Evolutionary conservation across 495 filamentous ascomycete species (phyloP).

Genomic region (Astrocystis sublimbata): DNA sequence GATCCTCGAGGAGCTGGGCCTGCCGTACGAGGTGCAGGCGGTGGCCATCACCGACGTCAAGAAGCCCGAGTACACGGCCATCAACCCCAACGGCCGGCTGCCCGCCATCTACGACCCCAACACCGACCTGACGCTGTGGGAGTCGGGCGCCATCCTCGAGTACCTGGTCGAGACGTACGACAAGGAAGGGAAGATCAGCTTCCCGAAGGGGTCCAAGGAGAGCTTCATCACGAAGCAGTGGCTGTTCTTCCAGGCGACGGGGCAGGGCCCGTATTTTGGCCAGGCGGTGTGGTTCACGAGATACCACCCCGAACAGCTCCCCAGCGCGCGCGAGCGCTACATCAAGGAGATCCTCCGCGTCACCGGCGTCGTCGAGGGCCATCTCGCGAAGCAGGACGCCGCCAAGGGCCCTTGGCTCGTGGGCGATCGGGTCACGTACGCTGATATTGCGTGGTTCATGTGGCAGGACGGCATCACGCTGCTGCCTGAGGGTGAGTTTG

Average conservation of each 20-base stretch:
- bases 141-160: constrained; percentile 70
- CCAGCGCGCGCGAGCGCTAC: constrained; percentile 60
- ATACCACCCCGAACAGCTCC: constrained; percentile 59
- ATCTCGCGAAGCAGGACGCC: constrained; percentile 42
- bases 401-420: constrained; percentile 57
- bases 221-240: constrained; percentile 61
- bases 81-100: constrained; percentile 75
- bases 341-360: constrained; percentile 61
- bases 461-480: constrained; percentile 45
- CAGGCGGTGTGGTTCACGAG: constrained; percentile 50
- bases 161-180: constrained; percentile 76
- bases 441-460: constrained; percentile 57
- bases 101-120: constrained; percentile 67
- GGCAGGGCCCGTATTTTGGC: constrained; percentile 72
- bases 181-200: constrained; percentile 59
- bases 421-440: constrained; percentile 56
- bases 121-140: constrained; percentile 64
- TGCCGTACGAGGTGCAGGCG: constrained; percentile 53
- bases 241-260: constrained; percentile 65
- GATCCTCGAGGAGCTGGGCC: constrained; percentile 61
- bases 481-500: too few relatives aligned
- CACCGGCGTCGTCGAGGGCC: constrained; percentile 55
- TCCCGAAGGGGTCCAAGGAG: constrained; percentile 48
- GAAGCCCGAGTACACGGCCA: constrained; percentile 48
- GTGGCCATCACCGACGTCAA: constrained; percentile 57